Evolutionary conservation across 1,284 basidiomycete genomes (phyloP), one percentile per base, ranked within the genome.

Genomic region (Microbotryomycetes sp.): DNA sequence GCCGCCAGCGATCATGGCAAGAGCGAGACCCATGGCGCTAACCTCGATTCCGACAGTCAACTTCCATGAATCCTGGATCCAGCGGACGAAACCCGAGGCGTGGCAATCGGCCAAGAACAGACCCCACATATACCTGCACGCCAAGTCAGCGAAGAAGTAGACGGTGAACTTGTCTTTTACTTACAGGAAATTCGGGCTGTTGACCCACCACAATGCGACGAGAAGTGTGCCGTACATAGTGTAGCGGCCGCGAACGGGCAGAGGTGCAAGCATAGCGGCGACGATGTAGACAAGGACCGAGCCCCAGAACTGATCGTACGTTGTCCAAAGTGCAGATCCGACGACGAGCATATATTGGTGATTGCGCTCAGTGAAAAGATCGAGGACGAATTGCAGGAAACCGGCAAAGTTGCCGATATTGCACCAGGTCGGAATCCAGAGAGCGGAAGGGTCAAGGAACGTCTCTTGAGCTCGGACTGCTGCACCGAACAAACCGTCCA

Each of bases 271-370:
- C 47, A 73, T 72, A 13, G 73, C 73, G 61, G 74, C 72, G 46
- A 76, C 69, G 69, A 77, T 75, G 56, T 76, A 73, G 57, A 75
- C 75, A 56, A 75, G 70, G 50, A 76, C 71, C 57, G 75, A 76
- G 15, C 76, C 76, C 76, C 76, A 77, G 56, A 77, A 73, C 66
- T 76, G 76, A 50, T 76, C 74, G 62, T 75, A 76, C 4, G 75
- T 76, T 16, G 76, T 73, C 75, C 76, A 76, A 5, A 76, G 70
- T 53, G 75, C 75, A 47, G 74, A 75, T n/a, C 74, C 74, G 50
- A 73, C 68, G 53, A 68, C 69, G 55, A 76, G 72, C 72, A 76
- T 76, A 67, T 75, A 74, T 61, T 74, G 69, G 58, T 76, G 75
- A 65, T 76, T 75, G 16, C 63, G 57, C 63, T 77, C 75, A 35